Base-by-base conservation (phyloP, 176 grass and related monocot genomes). In the Elaeis guineensis region DNA sequence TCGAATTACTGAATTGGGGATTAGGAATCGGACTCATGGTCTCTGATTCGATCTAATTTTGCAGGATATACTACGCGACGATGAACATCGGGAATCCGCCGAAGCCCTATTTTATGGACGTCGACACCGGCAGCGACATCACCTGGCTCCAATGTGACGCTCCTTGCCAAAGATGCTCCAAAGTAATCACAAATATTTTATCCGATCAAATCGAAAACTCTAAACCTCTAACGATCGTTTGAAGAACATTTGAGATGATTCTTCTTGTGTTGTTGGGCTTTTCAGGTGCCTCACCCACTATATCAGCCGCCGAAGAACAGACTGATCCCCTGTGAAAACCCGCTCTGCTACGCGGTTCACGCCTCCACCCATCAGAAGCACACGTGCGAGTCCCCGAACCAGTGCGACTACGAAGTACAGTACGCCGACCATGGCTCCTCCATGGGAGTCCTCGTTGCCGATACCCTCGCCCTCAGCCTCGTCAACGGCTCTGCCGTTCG, bases 61-160 rank as follows among this genome's bases (percentile, higher is more conserved):
- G 54, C 79, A 98, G 93, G 21, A 57, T 80, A 18, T 98, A 74
- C 65, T 83, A 80, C 69, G 73, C 77, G 16, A 65, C 73, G 19
- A 83, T 98, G 87, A 80, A 21, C 55, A 98, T 98, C 21, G 93
- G 93, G 54, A 57, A 92, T 54, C 93, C 93, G 1, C 78, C 87
- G 0, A 98, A 88, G 66, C 79, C 87, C 0, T 92, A 92, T 73
- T 89, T 78, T 70, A 69, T 98, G 19, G 93, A 98, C 32, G 76
- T 98, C 3, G 93, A 98, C 84, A 98, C 93, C 0, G 93, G 93
- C 18, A 98, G 93, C 56, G 87, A 92, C 23, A 87, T 98, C 49
- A 89, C 87, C 20, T 98, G 93, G 93, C 70, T 98, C 55, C 84
- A 98, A 51, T 98, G 93, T 35, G 81, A 98, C 52, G 87, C 87